phyloP scores from a whole-genome alignment of 768 basidiomycete species.

The Hydnomerulius pinastri region DNA sequence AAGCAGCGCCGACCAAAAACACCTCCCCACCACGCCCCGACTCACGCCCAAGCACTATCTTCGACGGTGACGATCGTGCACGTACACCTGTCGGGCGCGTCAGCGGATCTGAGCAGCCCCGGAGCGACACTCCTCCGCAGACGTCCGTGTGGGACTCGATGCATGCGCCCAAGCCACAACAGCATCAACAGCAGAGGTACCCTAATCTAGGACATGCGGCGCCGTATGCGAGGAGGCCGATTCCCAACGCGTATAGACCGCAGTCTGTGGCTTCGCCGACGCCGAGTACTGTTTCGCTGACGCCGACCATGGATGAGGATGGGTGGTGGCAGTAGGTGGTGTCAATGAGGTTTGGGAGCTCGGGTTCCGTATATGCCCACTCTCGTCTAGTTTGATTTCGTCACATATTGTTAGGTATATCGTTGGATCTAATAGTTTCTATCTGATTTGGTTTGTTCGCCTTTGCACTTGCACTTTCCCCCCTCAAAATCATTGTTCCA shows the following conservation, averaged over 20 bases:
- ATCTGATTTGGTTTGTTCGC: conserved; percentile 1
- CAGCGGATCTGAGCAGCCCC: conserved; percentile 28
- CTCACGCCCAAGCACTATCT: conserved; percentile 70
- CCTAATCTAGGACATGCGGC: conserved; percentile 16
- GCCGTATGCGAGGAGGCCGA: conserved; percentile 15
- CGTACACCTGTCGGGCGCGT: conserved; percentile 50
- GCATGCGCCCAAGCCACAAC: conserved; percentile 46
- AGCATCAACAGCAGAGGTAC: conserved; percentile 10
- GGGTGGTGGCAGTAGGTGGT: conserved; percentile 72
- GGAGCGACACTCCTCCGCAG: conserved; percentile 51
- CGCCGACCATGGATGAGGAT: conserved; percentile 69
- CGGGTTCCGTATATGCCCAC: neutral
- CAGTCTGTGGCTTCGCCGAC: conserved; percentile 64
- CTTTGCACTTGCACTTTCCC: neutral
- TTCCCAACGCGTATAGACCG: conserved; percentile 32
- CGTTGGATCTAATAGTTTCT: conserved; percentile 25
- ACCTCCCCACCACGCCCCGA: conserved; percentile 64
- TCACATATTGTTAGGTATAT: conserved; percentile 15
- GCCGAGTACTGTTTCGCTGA: conserved; percentile 70
- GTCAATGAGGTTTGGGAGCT: neutral
- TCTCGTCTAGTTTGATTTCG: neutral
- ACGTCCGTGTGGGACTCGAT: conserved; percentile 77
- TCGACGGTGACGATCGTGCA: conserved; percentile 50
- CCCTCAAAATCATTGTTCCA: neutral
- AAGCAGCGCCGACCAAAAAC: conserved; percentile 33